phyloP scores from a whole-genome alignment of 768 basidiomycete species.

The Mycena olivaceomarginata region DNA sequence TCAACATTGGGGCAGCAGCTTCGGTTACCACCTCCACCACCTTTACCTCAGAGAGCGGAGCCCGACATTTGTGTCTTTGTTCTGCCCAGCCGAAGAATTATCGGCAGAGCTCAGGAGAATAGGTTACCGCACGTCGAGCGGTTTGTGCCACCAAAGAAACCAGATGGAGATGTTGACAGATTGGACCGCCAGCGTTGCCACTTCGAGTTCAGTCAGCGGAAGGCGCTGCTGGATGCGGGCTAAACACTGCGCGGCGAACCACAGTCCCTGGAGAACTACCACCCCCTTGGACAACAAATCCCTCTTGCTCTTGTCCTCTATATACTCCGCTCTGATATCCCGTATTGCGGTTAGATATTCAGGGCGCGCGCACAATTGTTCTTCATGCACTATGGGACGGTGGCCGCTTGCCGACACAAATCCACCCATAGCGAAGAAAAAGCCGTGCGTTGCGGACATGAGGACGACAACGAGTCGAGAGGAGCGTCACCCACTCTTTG shows the following conservation, averaged over 20 bases:
- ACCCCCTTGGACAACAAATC: slow-evolving; percentile 57
- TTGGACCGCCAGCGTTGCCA: too few relatives aligned
- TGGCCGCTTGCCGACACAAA: slow-evolving; percentile 6
- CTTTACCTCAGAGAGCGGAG: too few relatives aligned
- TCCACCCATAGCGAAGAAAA: slow-evolving; percentile 21
- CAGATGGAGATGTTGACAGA: too few relatives aligned
- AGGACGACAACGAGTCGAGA: neutral
- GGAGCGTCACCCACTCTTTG: neutral
- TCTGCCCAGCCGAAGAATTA: too few relatives aligned
- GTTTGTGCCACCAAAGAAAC: too few relatives aligned
- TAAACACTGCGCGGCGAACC: slow-evolving; percentile 49
- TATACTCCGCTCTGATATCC: slow-evolving; percentile 33
- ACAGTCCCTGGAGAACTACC: slow-evolving; percentile 56
- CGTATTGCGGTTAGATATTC: slow-evolving; percentile 4
- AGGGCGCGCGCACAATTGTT: neutral
- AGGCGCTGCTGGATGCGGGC: too few relatives aligned
- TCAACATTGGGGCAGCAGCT: too few relatives aligned
- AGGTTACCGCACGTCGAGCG: too few relatives aligned
- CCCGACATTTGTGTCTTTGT: too few relatives aligned
- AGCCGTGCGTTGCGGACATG: neutral
- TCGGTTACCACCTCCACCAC: too few relatives aligned
- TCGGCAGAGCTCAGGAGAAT: too few relatives aligned
- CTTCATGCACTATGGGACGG: slow-evolving; percentile 30
- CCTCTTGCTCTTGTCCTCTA: slow-evolving; percentile 55
- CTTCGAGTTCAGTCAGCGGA: too few relatives aligned